These are phyloP conservation scores for Syncephalastrum contaminatum DNA, from an alignment of 371 early-diverging fungal genomes.

Conservation along the genomic window DNA sequence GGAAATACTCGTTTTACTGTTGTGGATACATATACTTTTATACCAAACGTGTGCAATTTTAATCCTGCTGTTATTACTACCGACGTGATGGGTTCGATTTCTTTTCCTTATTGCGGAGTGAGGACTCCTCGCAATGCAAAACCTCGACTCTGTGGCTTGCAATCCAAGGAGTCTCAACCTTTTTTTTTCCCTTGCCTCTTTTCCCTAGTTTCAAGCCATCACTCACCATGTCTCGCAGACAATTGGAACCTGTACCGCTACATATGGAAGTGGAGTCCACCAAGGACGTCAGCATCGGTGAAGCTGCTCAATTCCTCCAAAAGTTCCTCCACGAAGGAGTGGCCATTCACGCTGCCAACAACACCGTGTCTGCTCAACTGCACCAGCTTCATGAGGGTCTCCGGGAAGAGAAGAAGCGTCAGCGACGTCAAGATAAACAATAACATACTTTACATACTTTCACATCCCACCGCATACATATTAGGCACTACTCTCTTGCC, in stretches of 20 bases:
- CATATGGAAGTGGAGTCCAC: conserved; percentile 37
- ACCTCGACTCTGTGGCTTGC: neutral
- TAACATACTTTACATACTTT: neutral
- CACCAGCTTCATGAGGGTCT: conserved; percentile 48
- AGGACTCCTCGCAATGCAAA: too few species aligned
- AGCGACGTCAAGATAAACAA: conserved; percentile 7
- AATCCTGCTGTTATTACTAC: too few species aligned
- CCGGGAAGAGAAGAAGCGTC: conserved; percentile 44
- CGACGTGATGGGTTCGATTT: too few species aligned
- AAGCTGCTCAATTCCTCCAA: conserved; percentile 37
- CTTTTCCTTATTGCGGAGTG: too few species aligned
- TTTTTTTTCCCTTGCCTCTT: neutral
- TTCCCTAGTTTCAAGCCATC: conserved; percentile 1
- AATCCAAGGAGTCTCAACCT: neutral
- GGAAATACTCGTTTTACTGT: too few species aligned
- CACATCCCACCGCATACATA: conserved; percentile 3
- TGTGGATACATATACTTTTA: too few species aligned
- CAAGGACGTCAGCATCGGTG: conserved; percentile 25
- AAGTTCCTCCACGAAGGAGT: conserved; percentile 49
- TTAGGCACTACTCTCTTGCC: neutral
- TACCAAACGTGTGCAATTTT: too few species aligned
- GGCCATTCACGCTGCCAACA: conserved; percentile 52
- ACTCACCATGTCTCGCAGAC: conserved; percentile 6
- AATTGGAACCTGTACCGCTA: conserved; percentile 35
- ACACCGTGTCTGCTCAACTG: conserved; percentile 49